A percentile compares a stretch with the other conserved stretches of the same genome.
These are phyloP conservation scores for Sclerospora graminicola DNA, from an alignment of 352 stramenopile species.

Conservation along the genomic window DNA sequence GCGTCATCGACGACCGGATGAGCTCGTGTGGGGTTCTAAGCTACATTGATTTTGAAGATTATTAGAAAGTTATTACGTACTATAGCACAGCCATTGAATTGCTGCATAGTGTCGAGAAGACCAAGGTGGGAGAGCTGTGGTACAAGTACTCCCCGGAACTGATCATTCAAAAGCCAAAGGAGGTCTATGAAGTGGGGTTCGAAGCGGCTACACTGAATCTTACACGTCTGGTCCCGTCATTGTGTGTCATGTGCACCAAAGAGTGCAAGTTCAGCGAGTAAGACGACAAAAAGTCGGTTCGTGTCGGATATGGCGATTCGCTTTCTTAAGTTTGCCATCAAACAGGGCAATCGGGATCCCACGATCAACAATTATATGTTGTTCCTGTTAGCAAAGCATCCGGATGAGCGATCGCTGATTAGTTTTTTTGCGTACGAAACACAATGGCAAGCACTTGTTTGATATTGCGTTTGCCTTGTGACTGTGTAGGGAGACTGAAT, in stretches of 20 bases:
- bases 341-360: no score
- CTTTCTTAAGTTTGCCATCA: no score
- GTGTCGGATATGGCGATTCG: no score
- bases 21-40: conserved; percentile 90
- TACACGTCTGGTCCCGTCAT: no score
- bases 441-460: no score
- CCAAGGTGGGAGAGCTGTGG: conserved; percentile 87
- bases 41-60: conserved; percentile 89
- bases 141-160: no score
- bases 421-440: no score
- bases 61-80: conserved; percentile 89
- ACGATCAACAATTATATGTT: conserved; percentile 92
- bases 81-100: no score
- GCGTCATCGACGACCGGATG: conserved; percentile 84
- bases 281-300: conserved; percentile 45
- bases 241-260: conserved; percentile 84
- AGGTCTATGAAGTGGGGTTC: conserved; percentile 88
- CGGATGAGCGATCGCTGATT: no score
- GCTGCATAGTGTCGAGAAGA: conserved; percentile 75
- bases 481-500: no score
- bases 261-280: conserved; percentile 7
- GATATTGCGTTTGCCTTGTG: no score
- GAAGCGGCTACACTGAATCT: conserved; percentile 81
- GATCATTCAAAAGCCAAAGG: conserved; percentile 86
- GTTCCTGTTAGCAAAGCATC: conserved; percentile 84